Conservation (phyloP, 2,329 filamentous ascomycete species). For the Hymenoscyphus infarciens region DNA sequence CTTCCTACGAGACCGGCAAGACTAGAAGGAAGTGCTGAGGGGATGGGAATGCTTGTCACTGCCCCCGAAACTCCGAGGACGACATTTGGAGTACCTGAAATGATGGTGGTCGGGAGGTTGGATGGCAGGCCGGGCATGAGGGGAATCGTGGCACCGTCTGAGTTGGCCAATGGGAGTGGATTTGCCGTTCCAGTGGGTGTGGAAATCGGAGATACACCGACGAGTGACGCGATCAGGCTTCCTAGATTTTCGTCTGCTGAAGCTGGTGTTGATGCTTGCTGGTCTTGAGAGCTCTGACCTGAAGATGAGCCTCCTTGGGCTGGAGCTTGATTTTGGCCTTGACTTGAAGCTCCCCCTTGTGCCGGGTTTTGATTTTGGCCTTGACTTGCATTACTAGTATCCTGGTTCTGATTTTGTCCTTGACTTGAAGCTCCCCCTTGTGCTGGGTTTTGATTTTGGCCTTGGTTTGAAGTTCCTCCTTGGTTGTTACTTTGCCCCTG, state of each 20-base stretch:
- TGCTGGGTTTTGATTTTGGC: not conserved
- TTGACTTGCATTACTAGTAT: not conserved
- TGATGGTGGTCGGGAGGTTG: not conserved
- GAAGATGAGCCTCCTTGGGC: not conserved
- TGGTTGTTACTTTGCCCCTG: not conserved
- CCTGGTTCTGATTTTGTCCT: not conserved
- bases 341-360: not conserved
- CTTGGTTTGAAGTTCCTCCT: not conserved
- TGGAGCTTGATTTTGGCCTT: not conserved
- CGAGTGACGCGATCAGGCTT: slow-evolving; percentile 6
- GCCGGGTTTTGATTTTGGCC: not conserved
- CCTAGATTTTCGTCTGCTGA: not conserved
- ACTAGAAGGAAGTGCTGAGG: not conserved
- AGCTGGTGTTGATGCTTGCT: not conserved
- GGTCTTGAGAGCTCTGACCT: not conserved
- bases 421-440: not conserved
- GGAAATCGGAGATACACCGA: not conserved
- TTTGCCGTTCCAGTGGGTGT: not conserved
- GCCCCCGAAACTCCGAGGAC: not conserved
- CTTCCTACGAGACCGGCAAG: not conserved
- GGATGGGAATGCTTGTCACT: not conserved
- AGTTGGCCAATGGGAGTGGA: not conserved
- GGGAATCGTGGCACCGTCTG: not conserved
- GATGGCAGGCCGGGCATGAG: not conserved
- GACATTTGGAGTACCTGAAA: not conserved